A percentile compares a stretch with the other conserved stretches of the same genome.
Conservation (phyloP, 768 basidiomycete genomes). For the Boletus eberwhitei region DNA sequence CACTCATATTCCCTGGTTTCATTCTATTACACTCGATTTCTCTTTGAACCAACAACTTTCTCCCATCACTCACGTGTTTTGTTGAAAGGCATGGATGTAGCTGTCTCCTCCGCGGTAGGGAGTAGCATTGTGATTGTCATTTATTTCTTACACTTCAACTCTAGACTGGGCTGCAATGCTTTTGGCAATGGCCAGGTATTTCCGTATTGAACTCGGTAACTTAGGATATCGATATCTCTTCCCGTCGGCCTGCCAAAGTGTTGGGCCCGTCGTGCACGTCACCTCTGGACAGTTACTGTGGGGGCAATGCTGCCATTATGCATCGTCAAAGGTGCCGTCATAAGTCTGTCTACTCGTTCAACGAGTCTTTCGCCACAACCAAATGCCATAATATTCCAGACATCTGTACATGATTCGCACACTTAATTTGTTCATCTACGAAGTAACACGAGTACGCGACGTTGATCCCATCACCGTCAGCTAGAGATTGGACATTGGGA, state of each 20-base stretch:
- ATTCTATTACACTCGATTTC: slow-evolving; percentile 9
- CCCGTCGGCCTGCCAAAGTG: too few species aligned
- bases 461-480: neutral
- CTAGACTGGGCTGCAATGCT: slow-evolving; percentile 5
- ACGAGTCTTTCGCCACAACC: neutral
- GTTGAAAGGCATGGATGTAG: slow-evolving; percentile 8
- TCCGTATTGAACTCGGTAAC: neutral
- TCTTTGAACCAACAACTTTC: slow-evolving; percentile 5
- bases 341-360: neutral
- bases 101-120: slow-evolving; percentile 2
- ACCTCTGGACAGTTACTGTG: too few species aligned
- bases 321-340: too few species aligned
- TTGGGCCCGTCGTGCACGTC: too few species aligned
- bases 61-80: slow-evolving; percentile 4
- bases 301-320: too few species aligned
- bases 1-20: slow-evolving; percentile 17
- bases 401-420: neutral
- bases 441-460: neutral
- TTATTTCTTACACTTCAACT: slow-evolving; percentile 6
- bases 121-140: slow-evolving; percentile 9
- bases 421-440: neutral
- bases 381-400: neutral
- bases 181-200: neutral
- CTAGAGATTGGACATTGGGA: slow-evolving; percentile 59
- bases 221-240: too few species aligned